Conservation (phyloP, 1,284 basidiomycete species). For the Laetiporus sulphureus region DNA sequence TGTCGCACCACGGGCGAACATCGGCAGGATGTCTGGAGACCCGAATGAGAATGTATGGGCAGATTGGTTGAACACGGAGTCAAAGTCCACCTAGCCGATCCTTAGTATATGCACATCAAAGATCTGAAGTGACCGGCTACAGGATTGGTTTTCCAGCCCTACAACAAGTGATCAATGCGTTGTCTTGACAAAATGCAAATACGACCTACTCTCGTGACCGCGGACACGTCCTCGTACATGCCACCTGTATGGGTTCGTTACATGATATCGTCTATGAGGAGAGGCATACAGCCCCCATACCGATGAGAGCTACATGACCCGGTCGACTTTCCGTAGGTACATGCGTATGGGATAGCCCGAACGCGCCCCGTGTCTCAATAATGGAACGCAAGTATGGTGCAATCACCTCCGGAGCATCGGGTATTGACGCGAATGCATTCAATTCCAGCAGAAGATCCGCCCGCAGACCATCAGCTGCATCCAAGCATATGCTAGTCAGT, state of each 20-base stretch:
- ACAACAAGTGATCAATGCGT: background rate
- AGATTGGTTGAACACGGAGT: slow-evolving; percentile 86
- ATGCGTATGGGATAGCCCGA: slow-evolving; percentile 81
- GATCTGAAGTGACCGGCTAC: slow-evolving; percentile 35
- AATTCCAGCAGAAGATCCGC: slow-evolving; percentile 75
- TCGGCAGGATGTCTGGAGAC: slow-evolving; percentile 86
- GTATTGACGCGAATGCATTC: slow-evolving; percentile 50
- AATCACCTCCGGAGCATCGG: slow-evolving; percentile 50
- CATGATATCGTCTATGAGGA: too few species aligned
- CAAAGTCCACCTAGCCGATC: slow-evolving; percentile 64
- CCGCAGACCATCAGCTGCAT: slow-evolving; percentile 71
- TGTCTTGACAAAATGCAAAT: background rate
- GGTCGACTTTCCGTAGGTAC: slow-evolving; percentile 89
- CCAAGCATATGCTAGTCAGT: background rate
- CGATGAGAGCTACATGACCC: slow-evolving; percentile 87
- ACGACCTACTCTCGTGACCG: slow-evolving; percentile 69
- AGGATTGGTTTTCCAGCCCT: slow-evolving; percentile 90
- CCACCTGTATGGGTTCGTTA: slow-evolving; percentile 40
- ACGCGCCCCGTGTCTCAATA: slow-evolving; percentile 62
- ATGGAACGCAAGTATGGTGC: slow-evolving; percentile 75
- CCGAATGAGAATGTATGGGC: slow-evolving; percentile 79
- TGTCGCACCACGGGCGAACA: slow-evolving; percentile 76
- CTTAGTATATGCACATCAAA: slow-evolving; percentile 1
- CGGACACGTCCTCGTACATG: slow-evolving; percentile 92
- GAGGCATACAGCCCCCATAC: slow-evolving; percentile 29